phyloP scores from a whole-genome alignment of 192 early-diverging fungal genomes.

The Radiomyces spectabilis region DNA sequence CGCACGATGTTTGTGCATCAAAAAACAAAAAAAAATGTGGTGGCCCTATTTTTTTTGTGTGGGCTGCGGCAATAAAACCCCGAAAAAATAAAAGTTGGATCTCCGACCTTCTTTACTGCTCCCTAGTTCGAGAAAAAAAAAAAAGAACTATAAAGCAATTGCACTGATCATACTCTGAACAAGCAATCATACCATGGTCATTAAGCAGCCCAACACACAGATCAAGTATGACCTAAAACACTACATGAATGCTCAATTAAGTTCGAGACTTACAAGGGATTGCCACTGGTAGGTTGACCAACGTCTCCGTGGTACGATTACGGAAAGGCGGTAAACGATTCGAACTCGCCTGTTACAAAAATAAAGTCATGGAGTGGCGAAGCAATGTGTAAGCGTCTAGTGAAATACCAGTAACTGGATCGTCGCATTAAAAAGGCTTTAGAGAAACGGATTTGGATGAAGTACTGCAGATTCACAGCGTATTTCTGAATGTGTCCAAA shows the following conservation, averaged over 20 bases:
- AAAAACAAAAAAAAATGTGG: no score
- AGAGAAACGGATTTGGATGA: slow-evolving; percentile 96
- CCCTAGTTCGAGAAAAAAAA: no score
- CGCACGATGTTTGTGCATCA: no score
- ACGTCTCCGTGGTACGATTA: slow-evolving; percentile 92
- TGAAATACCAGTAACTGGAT: no score
- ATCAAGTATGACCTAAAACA: not conserved
- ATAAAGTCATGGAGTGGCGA: slow-evolving; percentile 96
- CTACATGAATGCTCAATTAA: not conserved
- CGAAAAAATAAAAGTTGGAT: no score
- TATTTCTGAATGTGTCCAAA: slow-evolving; percentile 96
- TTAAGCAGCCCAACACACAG: slow-evolving; percentile 1
- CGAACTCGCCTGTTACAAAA: slow-evolving; percentile 98
- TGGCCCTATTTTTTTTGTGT: no score
- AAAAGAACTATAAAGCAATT: no score
- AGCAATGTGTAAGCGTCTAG: slow-evolving; percentile 74
- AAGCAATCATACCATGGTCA: slow-evolving; percentile 1
- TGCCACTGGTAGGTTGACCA: slow-evolving; percentile 82
- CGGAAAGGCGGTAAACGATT: slow-evolving; percentile 97
- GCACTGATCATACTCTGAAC: no score
- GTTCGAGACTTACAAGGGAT: not conserved
- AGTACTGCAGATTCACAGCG: slow-evolving; percentile 89
- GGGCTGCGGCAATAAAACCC: no score
- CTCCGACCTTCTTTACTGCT: no score
- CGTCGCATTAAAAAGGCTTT: no score